Percentiles rank a stretch among this genome's conserved stretches.
Evolutionary conservation across 768 basidiomycete genomes (phyloP).

Genomic region (Agaricus subrufescens): DNA sequence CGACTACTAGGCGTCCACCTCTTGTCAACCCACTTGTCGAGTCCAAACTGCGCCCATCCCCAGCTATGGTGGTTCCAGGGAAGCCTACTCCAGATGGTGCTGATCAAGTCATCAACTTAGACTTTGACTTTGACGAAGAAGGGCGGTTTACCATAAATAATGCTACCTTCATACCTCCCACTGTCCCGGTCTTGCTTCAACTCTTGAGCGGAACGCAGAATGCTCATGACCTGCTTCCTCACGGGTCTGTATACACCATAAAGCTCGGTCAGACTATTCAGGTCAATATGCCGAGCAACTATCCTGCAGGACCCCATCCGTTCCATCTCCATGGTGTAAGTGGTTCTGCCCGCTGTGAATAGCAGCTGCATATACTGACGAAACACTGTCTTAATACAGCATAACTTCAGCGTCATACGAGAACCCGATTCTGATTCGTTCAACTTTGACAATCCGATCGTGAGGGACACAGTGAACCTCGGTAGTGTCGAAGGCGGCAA

Average conservation of each 20-base stretch:
- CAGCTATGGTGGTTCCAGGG: slow-evolving; percentile 26
- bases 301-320: slow-evolving; percentile 34
- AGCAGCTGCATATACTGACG: neutral
- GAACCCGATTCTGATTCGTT: slow-evolving; percentile 27
- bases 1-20: slow-evolving; percentile 13
- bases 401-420: slow-evolving; percentile 40
- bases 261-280: slow-evolving; percentile 37
- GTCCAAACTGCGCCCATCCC: slow-evolving; percentile 33
- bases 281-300: slow-evolving; percentile 25
- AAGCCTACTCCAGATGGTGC: slow-evolving; percentile 30
- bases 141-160: slow-evolving; percentile 4
- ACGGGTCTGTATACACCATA: slow-evolving; percentile 42
- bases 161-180: neutral
- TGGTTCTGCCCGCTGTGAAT: neutral
- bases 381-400: slow-evolving; percentile 18
- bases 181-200: slow-evolving; percentile 50
- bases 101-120: slow-evolving; percentile 34
- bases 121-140: slow-evolving; percentile 15
- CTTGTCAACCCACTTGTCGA: slow-evolving; percentile 27
- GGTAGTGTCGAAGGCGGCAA: slow-evolving; percentile 27
- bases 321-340: slow-evolving; percentile 35
- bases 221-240: slow-evolving; percentile 45
- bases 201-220: slow-evolving; percentile 49
- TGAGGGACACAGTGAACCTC: slow-evolving; percentile 29
- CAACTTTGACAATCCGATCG: slow-evolving; percentile 40